Evolutionary conservation across 73 alveolate species (phyloP).

Genomic region (Paramecium sexaurelia): DNA sequence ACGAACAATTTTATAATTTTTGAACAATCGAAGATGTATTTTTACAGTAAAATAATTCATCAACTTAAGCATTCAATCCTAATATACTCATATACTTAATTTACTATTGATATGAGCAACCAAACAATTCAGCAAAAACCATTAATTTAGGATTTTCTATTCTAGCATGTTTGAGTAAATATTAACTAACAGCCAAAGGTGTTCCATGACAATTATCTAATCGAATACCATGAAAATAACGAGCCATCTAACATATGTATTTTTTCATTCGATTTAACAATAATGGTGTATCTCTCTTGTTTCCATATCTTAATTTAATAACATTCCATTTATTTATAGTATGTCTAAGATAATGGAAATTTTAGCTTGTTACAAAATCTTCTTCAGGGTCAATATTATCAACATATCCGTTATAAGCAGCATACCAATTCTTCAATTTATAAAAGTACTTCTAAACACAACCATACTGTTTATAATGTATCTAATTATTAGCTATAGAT

Average conservation of each 20-base stretch:
- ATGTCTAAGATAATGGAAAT: conserved; percentile 94
- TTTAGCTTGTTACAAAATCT: conserved; percentile 83
- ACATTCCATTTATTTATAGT: conserved; percentile 93
- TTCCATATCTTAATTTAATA: conserved; percentile 94
- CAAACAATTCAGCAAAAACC: conserved; percentile 95
- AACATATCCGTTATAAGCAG: conserved; percentile 45
- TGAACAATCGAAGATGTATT: neutral
- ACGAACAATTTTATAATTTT: neutral
- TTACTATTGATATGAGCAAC: conserved; percentile 82
- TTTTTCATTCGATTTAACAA: conserved; percentile 90
- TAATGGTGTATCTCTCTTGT: conserved; percentile 85
- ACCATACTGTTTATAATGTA: neutral
- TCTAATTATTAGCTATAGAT: conserved; percentile 12
- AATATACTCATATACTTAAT: conserved; percentile 80
- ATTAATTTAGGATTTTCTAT: conserved; percentile 88
- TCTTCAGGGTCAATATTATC: conserved; percentile 72
- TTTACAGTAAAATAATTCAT: conserved; percentile 80
- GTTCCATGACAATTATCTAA: conserved; percentile 98
- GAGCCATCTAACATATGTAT: conserved; percentile 90
- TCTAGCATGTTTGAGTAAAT: conserved; percentile 90
- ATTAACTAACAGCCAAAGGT: conserved; percentile 76
- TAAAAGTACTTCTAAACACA: neutral
- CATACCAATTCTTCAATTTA: conserved; percentile 52
- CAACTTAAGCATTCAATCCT: conserved; percentile 89
- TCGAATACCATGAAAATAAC: conserved; percentile 93